Evolutionary conservation across 495 filamentous ascomycete species (phyloP).

Genomic region (Tuber indicum): DNA sequence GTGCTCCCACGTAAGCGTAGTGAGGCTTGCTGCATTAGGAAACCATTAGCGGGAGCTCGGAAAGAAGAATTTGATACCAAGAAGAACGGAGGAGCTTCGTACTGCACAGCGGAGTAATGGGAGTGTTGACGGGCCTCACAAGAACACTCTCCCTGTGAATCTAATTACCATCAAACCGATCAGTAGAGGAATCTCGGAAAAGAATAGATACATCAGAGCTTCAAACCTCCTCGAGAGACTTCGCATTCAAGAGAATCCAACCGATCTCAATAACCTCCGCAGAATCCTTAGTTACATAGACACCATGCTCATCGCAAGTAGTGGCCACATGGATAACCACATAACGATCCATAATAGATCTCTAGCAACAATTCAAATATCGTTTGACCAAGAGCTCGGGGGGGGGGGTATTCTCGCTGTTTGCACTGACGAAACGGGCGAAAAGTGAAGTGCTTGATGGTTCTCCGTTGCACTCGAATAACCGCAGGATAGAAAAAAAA

Average conservation of each 20-base stretch:
- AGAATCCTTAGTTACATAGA: conserved; percentile 98
- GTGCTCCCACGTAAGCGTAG: conserved; percentile 97
- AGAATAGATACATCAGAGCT: not conserved
- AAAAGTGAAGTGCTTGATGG: conserved; percentile 15
- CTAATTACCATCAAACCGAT: conserved; percentile 48
- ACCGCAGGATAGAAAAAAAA: conserved; percentile 24
- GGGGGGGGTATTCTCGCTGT: conserved; percentile 25
- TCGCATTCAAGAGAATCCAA: conserved; percentile 91
- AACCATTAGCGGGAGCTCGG: conserved; percentile 9
- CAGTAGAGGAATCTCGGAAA: conserved; percentile 16
- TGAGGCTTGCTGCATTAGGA: conserved; percentile 69
- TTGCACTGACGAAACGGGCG: conserved; percentile 5
- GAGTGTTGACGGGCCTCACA: conserved; percentile 96
- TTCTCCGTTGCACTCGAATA: conserved; percentile 27
- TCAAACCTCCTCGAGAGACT: conserved; percentile 82
- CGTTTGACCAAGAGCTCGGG: conserved; percentile 29
- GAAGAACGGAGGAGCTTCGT: conserved; percentile 47
- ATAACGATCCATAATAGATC: conserved; percentile 77
- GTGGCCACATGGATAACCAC: conserved; percentile 97
- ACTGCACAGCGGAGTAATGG: conserved; percentile 98
- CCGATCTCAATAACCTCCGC: conserved; percentile 98
- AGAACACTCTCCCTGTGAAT: conserved; percentile 90
- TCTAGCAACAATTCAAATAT: conserved; percentile 22
- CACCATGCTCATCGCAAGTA: conserved; percentile 97
- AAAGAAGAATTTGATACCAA: not conserved